Conservation (phyloP, 2,329 filamentous ascomycete species). For the Hirsutella minnesotensis region DNA sequence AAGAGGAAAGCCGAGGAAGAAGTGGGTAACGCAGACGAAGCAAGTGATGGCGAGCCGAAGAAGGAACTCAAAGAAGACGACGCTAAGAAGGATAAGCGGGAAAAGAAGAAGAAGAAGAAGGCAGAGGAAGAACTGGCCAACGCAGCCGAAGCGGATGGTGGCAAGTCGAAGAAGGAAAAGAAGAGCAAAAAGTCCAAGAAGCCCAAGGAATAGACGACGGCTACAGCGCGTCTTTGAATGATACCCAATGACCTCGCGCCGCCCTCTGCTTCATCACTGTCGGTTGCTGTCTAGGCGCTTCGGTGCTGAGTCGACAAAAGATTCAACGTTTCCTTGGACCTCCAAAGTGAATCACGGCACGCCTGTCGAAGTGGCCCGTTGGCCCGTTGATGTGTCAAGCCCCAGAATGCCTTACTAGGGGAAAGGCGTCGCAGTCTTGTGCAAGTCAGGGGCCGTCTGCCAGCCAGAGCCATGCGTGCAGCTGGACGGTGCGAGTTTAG, state of each 20-base stretch:
- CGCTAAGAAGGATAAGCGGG: not conserved
- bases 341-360: no score
- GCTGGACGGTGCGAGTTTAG: no score
- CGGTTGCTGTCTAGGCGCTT: no score
- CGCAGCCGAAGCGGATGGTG: not conserved
- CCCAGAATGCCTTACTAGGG: no score
- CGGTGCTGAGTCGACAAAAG: no score
- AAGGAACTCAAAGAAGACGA: not conserved
- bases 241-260: conserved; percentile 1
- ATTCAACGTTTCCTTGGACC: no score
- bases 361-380: no score
- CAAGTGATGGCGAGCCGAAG: not conserved
- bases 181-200: conserved; percentile 4
- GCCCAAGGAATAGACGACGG: not conserved
- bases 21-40: not conserved
- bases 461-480: no score
- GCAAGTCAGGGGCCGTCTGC: no score
- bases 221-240: not conserved
- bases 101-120: not conserved
- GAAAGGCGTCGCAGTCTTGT: no score
- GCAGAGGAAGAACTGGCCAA: not conserved
- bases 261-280: no score
- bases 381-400: no score
- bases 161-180: not conserved
- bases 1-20: not conserved